Evolutionary conservation across 208 protist genomes (phyloP), one percentile per base, ranked within the genome.

Genomic region (Crithidia expoeki): DNA sequence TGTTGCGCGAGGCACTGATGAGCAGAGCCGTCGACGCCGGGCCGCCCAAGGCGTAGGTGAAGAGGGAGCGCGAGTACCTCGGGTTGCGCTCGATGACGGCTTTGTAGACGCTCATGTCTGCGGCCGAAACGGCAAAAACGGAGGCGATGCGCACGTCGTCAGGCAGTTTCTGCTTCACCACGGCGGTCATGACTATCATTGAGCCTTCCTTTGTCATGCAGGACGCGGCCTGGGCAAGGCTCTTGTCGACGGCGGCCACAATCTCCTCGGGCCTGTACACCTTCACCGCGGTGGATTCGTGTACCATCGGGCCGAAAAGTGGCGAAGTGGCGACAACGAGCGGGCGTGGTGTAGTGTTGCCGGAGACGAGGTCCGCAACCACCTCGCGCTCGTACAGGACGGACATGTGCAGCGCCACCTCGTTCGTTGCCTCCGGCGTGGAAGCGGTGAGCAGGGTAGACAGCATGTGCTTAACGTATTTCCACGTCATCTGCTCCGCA

Each of bases 311-410:
- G 16, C 84, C 81, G 49, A 80, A 82, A 12, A 92, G 46, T 28
- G 86, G 84, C 46, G 86, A 92, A 9, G 57, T 73, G 2, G 68
- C 83, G n/a, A 92, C 74, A 21, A 67, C 67, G 32, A 91, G 73
- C 5, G 66, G 71, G 16, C 36, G 47, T 23, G 23, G 49, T 19
- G 28, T 34, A 21, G 64, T 57, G 56, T 36, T 63, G 36, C 47
- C 69, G 44, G 70, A 57, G 51, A 80, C 38, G 42, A 86, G 71
- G 51, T 91, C 86, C 1, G 60, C 65, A 23, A 86, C 56, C 23
- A 82, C 67, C 28, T 85, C 60, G 30, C 60, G 64, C 38, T 83
- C 80, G 47, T 70, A 69, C 25, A 88, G 56, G 33, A 91, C 72
- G 23, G 55, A 72, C 82, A 88, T 88, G 74, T 81, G 70, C 53